Evolutionary conservation across 768 basidiomycete species (phyloP), one percentile per base, ranked within the genome.

Genomic region (Leccinum longicurvipes): DNA sequence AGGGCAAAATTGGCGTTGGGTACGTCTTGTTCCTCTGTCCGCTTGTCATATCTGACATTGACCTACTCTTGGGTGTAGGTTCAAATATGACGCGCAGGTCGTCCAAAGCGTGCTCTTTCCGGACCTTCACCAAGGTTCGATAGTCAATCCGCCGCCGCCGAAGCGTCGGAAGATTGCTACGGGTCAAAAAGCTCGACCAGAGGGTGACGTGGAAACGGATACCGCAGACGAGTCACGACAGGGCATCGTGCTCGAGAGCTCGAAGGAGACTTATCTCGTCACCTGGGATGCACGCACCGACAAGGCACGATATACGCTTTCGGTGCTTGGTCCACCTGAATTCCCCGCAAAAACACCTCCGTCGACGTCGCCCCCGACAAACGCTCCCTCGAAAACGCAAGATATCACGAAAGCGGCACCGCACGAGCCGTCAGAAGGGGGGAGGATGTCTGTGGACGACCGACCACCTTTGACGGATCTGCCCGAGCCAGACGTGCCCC

Each of bases 11-110:
- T 23, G 73, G 74, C 47, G 59, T 77, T 60, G 81, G 80, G 82
- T 83, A 59, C 17, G 77, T 72, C 36, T 39, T 10, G n/a, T 25
- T 41, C 21, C 21, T 50, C 34, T 61, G 28, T 4, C 50, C 11
- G 17, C 10, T 36, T 56, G 19, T 47, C 46, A 11, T 51, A 9
- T 39, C 51, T 27, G 47, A 24, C 32, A 21, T 32, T 51, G 47
- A 46, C 47, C n/a, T 14, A 36, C 41, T 34, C 24, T 28, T 39
- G 24, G 42, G 23, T 42, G 32, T 36, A 85, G 83, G 51, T 84
- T 78, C 55, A 83, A 83, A 67, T 85, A 82, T 56, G 71, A 78
- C 8, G 76, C 81, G 0, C 63, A 63, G 5, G 64, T 77, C 3
- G 68, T 84, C 7, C 72, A 72, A 27, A 68, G 70, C 27, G 68